These are phyloP conservation scores for Botrytis squamosa DNA, from an alignment of 2,329 filamentous ascomycete species.

Conservation along the genomic window DNA sequence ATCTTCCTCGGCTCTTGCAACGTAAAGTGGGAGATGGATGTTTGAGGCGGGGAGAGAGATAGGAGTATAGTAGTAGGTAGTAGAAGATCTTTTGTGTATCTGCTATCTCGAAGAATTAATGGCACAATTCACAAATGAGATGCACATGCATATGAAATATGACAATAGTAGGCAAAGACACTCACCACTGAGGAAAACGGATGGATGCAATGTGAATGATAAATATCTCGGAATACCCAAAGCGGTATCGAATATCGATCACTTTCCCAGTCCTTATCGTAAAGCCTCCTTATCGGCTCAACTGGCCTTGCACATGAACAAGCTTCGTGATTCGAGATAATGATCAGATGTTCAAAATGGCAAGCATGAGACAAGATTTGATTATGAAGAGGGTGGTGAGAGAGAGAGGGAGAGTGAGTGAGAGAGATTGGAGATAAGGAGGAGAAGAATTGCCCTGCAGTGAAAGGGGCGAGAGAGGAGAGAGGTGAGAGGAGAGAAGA, in stretches of 20 bases:
- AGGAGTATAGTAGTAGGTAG: neutral
- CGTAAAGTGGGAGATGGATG: neutral
- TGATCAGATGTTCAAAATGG: slow-evolving; percentile 5
- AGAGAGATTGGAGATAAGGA: neutral
- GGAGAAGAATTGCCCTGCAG: neutral
- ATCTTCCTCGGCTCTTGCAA: slow-evolving; percentile 3
- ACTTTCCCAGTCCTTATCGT: slow-evolving; percentile 6
- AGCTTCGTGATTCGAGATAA: slow-evolving; percentile 1
- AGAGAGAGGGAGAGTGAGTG: no score
- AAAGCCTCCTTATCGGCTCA: slow-evolving; percentile 9
- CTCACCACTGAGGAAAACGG: neutral
- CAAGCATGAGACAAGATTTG: neutral
- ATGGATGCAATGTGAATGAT: neutral
- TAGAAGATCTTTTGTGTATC: neutral
- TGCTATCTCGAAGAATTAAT: slow-evolving; percentile 2
- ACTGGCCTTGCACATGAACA: slow-evolving; percentile 10
- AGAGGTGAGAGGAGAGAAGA: neutral
- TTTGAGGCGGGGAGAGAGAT: neutral
- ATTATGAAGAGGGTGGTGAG: neutral
- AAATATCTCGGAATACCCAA: neutral
- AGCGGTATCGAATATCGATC: neutral
- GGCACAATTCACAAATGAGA: neutral
- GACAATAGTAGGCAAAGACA: neutral
- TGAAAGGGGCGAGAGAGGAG: neutral
- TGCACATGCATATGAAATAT: neutral